Conservation (phyloP, 169 alveolate species). For the Babesia ovis region DNA sequence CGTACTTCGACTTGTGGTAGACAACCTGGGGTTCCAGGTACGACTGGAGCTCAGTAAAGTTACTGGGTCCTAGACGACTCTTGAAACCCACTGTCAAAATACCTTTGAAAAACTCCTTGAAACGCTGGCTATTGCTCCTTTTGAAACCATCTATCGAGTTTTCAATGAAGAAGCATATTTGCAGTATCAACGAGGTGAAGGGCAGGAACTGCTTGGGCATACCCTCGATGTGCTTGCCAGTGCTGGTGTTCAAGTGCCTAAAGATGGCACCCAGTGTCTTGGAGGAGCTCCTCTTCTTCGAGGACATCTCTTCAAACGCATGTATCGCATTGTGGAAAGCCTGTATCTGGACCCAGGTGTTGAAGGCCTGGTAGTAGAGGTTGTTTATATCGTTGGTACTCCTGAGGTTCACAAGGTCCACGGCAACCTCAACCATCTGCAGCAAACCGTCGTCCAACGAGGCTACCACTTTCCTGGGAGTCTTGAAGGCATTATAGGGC, state of each 20-base stretch:
- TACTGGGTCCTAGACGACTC: slow-evolving; percentile 45
- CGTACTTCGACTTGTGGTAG: slow-evolving; percentile 31
- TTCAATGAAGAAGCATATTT: slow-evolving; percentile 53
- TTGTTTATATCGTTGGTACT: slow-evolving; percentile 15
- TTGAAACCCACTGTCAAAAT: slow-evolving; percentile 10
- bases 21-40: slow-evolving; percentile 54
- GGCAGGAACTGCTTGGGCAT: slow-evolving; percentile 55
- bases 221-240: slow-evolving; percentile 23
- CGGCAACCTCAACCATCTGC: slow-evolving; percentile 24
- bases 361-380: slow-evolving; percentile 45
- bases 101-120: slow-evolving; percentile 35
- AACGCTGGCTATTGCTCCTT: not conserved
- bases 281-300: slow-evolving; percentile 27
- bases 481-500: slow-evolving; percentile 56
- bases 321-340: slow-evolving; percentile 53
- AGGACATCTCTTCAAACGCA: slow-evolving; percentile 36
- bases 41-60: slow-evolving; percentile 15
- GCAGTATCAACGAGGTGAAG: slow-evolving; percentile 54
- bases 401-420: slow-evolving; percentile 37
- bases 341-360: slow-evolving; percentile 58
- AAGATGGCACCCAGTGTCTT: slow-evolving; percentile 68
- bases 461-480: slow-evolving; percentile 37
- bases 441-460: slow-evolving; percentile 47
- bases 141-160: slow-evolving; percentile 43
- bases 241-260: slow-evolving; percentile 49